phyloP scores from a whole-genome alignment of 2,329 filamentous ascomycete species.

The Rachicladosporium sp. region DNA sequence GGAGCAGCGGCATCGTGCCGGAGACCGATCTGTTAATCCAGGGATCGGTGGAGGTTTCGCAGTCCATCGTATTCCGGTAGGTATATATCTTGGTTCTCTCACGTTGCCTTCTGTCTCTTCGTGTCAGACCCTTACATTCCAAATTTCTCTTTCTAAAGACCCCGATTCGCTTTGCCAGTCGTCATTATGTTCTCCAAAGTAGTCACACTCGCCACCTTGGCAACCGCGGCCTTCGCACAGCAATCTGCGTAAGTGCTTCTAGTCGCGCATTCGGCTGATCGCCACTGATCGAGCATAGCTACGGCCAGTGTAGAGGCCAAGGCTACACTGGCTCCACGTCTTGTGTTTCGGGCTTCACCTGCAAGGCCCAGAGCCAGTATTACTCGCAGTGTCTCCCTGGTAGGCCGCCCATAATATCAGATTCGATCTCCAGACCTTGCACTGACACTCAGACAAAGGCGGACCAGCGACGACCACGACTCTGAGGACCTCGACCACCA shows the following conservation, averaged over 20 bases:
- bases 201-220: slow-evolving; percentile 1
- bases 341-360: slow-evolving; percentile 13
- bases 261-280: too few relatives aligned
- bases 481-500: slow-evolving; percentile 2
- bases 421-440: neutral
- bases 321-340: slow-evolving; percentile 11
- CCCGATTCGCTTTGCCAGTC: neutral
- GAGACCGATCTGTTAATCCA: too few relatives aligned
- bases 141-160: too few relatives aligned
- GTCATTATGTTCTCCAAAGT: neutral
- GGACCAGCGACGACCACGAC: slow-evolving; percentile 1
- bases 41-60: too few relatives aligned
- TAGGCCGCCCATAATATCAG: neutral
- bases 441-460: slow-evolving; percentile 1
- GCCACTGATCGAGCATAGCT: slow-evolving; percentile 2
- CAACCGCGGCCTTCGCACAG: neutral
- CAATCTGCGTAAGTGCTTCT: slow-evolving; percentile 1
- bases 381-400: slow-evolving; percentile 15
- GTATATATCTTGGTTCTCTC: too few relatives aligned
- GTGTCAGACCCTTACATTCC: too few relatives aligned
- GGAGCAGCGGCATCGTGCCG: too few relatives aligned
- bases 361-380: slow-evolving; percentile 9
- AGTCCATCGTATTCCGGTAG: too few relatives aligned
- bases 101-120: too few relatives aligned
- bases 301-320: slow-evolving; percentile 14